phyloP scores from a whole-genome alignment of 2,329 filamentous ascomycete genomes.

The Pestalotiopsis sp. region DNA sequence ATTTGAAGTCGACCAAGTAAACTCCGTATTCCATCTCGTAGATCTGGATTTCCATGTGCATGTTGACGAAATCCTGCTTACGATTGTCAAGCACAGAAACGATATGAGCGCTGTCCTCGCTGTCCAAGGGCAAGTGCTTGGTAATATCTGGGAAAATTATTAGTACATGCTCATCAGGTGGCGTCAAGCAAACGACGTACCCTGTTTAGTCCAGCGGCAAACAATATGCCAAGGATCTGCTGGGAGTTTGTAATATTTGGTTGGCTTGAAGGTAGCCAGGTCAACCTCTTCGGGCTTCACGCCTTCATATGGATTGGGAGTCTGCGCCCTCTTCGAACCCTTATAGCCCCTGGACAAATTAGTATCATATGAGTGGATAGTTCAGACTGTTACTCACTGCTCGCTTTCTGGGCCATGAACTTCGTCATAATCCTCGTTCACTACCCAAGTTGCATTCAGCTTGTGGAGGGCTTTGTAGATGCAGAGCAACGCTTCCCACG shows the following conservation, averaged over 20 bases:
- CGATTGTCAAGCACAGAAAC: constrained; percentile 45
- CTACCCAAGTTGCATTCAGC: constrained; percentile 86
- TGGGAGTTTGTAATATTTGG: constrained; percentile 77
- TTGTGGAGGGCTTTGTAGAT: constrained; percentile 91
- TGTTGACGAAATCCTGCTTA: constrained; percentile 74
- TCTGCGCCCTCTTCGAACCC: constrained; percentile 20
- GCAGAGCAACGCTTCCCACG: constrained; percentile 90
- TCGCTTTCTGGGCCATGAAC: constrained; percentile 48
- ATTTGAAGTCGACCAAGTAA: constrained; percentile 98
- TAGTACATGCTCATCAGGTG: neutral
- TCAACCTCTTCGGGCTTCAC: constrained; percentile 32
- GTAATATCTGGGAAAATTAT: neutral
- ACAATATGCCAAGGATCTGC: constrained; percentile 95
- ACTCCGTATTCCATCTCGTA: constrained; percentile 92
- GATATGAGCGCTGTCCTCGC: constrained; percentile 45
- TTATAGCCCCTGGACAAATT: constrained; percentile 18
- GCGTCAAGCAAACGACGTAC: constrained; percentile 56
- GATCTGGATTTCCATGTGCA: constrained; percentile 94
- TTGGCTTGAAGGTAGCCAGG: constrained; percentile 49
- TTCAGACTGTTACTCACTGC: constrained; percentile 37
- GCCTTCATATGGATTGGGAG: constrained; percentile 30
- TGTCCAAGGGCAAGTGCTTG: constrained; percentile 32
- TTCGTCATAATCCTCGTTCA: constrained; percentile 61
- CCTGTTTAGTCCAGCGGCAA: constrained; percentile 84
- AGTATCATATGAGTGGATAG: neutral